These are phyloP conservation scores for Vickermania ingenoplastis DNA, from an alignment of 208 protist species.

Conservation along the genomic window DNA sequence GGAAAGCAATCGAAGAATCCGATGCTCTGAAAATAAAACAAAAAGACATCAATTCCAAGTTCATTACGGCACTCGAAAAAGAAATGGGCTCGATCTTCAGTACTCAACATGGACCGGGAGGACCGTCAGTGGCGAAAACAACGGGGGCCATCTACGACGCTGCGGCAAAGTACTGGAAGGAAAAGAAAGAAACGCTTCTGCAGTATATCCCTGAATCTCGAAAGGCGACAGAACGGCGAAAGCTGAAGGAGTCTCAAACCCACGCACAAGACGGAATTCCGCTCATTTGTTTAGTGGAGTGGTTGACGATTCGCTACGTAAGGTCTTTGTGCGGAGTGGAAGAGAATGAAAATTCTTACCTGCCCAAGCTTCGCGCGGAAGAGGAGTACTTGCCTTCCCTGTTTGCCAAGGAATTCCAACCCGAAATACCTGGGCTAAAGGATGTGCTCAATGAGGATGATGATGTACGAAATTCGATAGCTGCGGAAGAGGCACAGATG, in stretches of 20 bases:
- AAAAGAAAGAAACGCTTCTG: background rate
- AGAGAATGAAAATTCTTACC: constrained; percentile 14
- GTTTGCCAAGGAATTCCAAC: background rate
- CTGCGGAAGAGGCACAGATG: background rate
- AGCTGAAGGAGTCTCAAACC: background rate
- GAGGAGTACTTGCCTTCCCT: background rate
- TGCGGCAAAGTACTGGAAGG: background rate
- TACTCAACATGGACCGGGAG: background rate
- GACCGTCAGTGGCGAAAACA: background rate
- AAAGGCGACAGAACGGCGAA: background rate
- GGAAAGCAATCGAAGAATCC: background rate
- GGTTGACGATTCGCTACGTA: constrained; percentile 24
- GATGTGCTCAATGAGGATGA: background rate
- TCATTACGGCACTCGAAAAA: background rate
- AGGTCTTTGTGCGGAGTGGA: constrained; percentile 17
- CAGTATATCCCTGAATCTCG: background rate
- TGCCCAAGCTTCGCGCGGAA: background rate
- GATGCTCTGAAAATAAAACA: background rate
- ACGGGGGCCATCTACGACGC: background rate
- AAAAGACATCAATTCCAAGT: background rate
- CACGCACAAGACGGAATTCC: constrained; percentile 15
- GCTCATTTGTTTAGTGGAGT: constrained; percentile 37
- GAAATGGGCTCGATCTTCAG: background rate
- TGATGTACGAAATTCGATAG: background rate
- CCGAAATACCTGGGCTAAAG: background rate